Evolutionary conservation across 2,329 filamentous ascomycete genomes (phyloP).

Genomic region (Xylaria sp.): DNA sequence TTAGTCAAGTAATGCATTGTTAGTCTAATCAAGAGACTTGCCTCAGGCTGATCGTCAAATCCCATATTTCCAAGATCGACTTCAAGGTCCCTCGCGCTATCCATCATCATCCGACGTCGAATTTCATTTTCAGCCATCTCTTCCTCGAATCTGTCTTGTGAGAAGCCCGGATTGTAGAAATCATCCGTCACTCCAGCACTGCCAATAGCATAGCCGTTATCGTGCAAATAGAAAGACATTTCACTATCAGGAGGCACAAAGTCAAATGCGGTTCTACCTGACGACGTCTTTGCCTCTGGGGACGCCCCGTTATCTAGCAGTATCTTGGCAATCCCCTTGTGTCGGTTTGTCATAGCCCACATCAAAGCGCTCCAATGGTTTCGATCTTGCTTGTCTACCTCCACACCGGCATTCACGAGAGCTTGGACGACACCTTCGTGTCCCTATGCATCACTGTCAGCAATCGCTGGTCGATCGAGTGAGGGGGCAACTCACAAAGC

Average conservation of each 20-base stretch:
- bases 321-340: slow-evolving; percentile 94
- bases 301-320: slow-evolving; percentile 93
- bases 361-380: slow-evolving; percentile 98
- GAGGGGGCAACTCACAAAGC: slow-evolving; percentile 74
- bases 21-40: slow-evolving; percentile 53
- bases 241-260: slow-evolving; percentile 96
- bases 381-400: slow-evolving; percentile 92
- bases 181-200: slow-evolving; percentile 84
- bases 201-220: slow-evolving; percentile 91
- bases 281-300: slow-evolving; percentile 94
- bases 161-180: slow-evolving; percentile 92
- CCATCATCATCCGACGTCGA: slow-evolving; percentile 98
- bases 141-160: slow-evolving; percentile 93
- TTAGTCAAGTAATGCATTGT: slow-evolving; percentile 43
- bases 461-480: background rate
- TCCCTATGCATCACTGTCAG: slow-evolving; percentile 63
- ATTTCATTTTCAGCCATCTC: slow-evolving; percentile 97
- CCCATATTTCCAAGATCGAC: slow-evolving; percentile 96
- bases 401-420: slow-evolving; percentile 84
- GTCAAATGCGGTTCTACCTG: slow-evolving; percentile 92
- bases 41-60: slow-evolving; percentile 94
- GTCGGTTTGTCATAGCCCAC: slow-evolving; percentile 99
- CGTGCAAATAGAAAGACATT: slow-evolving; percentile 93
- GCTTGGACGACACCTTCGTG: slow-evolving; percentile 89
- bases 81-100: slow-evolving; percentile 95